These are phyloP conservation scores for Hypoxylon sp. DNA, from an alignment of 2,329 filamentous ascomycete genomes.

Conservation along the genomic window DNA sequence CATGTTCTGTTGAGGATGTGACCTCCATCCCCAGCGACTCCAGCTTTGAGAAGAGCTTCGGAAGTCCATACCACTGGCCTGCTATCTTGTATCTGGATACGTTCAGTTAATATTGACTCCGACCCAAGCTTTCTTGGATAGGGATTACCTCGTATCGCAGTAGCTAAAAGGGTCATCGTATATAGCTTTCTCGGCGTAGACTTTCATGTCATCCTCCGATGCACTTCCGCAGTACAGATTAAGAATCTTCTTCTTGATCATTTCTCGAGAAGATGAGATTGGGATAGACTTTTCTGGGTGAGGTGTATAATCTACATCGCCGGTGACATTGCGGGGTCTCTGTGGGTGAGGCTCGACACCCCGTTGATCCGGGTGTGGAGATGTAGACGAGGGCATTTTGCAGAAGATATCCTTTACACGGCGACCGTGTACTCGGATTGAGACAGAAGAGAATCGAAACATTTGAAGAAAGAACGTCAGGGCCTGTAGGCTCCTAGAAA, in stretches of 20 bases:
- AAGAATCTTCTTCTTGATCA: slow-evolving; percentile 60
- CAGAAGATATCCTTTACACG: background rate
- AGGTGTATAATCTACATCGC: slow-evolving; percentile 60
- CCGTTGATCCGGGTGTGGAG: slow-evolving; percentile 33
- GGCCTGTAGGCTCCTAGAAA: background rate
- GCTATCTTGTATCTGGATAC: slow-evolving; percentile 59
- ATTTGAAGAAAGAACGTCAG: background rate
- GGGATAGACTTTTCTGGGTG: slow-evolving; percentile 54
- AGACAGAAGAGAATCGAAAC: background rate
- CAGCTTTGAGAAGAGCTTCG: slow-evolving; percentile 59
- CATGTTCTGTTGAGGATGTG: slow-evolving; percentile 55
- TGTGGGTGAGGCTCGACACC: slow-evolving; percentile 37
- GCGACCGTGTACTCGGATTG: background rate
- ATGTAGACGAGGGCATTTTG: slow-evolving; percentile 37
- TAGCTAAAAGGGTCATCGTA: slow-evolving; percentile 66
- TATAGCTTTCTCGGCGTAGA: slow-evolving; percentile 62
- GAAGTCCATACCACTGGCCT: slow-evolving; percentile 66
- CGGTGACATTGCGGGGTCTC: slow-evolving; percentile 32
- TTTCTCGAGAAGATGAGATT: slow-evolving; percentile 55
- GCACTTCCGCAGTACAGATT: slow-evolving; percentile 64
- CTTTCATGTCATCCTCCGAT: slow-evolving; percentile 64
- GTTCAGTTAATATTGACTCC: background rate
- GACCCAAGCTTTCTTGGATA: background rate
- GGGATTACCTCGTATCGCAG: slow-evolving; percentile 62
- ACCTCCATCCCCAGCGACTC: slow-evolving; percentile 61